phyloP scores from a whole-genome alignment of 192 early-diverging fungal genomes.

The Coemansia sp. region DNA sequence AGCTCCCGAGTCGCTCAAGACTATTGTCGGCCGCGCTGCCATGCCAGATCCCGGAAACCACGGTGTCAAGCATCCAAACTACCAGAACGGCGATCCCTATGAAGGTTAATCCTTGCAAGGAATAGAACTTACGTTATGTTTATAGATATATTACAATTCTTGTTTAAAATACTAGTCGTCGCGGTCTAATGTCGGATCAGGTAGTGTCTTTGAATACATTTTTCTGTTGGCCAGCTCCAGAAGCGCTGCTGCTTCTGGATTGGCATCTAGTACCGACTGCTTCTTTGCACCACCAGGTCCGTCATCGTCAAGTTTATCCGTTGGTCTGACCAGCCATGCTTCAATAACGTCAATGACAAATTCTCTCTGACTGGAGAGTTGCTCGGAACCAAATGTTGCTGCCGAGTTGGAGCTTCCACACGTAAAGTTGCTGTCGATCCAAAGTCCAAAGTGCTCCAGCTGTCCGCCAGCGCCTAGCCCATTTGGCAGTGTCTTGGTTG shows the following conservation, averaged over 20 bases:
- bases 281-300: conserved; percentile 31
- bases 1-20: conserved; percentile 1
- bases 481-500: conserved; percentile 70
- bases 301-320: conserved; percentile 48
- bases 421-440: conserved; percentile 62
- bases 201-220: conserved; percentile 66
- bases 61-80: conserved; percentile 8
- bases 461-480: conserved; percentile 76
- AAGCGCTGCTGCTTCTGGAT: conserved; percentile 65
- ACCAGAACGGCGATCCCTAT: conserved; percentile 7
- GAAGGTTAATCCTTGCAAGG: too few species aligned
- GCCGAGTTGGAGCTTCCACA: conserved; percentile 62
- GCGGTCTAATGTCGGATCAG: background rate
- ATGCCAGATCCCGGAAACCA: background rate
- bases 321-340: conserved; percentile 65
- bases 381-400: conserved; percentile 63
- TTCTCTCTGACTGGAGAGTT: conserved; percentile 51
- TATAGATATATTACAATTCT: background rate
- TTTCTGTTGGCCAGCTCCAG: conserved; percentile 71
- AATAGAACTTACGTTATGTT: conserved; percentile 1
- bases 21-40: conserved; percentile 10
- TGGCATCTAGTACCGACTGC: conserved; percentile 56
- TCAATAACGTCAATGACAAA: conserved; percentile 69
- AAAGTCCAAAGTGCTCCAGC: conserved; percentile 68
- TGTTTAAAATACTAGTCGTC: too few species aligned